Conservation (phyloP, 768 basidiomycete genomes). For the Suillus weaverae region DNA sequence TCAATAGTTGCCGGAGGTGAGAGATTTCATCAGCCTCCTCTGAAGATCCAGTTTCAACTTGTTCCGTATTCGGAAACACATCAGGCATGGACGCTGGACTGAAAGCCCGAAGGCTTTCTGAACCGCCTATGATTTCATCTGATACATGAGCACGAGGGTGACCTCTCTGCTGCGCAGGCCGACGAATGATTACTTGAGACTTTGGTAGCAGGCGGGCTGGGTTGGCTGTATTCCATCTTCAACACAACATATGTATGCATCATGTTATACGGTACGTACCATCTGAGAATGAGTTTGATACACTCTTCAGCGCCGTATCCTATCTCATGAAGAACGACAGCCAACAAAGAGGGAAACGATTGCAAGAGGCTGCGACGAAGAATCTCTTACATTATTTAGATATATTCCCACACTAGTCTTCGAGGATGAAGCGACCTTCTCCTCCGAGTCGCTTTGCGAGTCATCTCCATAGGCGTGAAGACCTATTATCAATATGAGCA, state of each 20-base stretch:
- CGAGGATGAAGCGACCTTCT: constrained; percentile 35
- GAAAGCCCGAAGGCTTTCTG: constrained; percentile 8
- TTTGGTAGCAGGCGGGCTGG: constrained; percentile 46
- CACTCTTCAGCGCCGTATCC: constrained; percentile 53
- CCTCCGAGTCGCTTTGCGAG: constrained; percentile 58
- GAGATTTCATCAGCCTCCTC: constrained; percentile 46
- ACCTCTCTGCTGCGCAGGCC: constrained; percentile 44
- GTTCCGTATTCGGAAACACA: not conserved
- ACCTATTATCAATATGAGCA: constrained; percentile 36
- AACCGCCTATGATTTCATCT: constrained; percentile 39
- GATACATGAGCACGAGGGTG: constrained; percentile 52
- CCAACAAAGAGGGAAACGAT: constrained; percentile 68
- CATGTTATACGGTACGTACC: constrained; percentile 19
- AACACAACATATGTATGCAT: not conserved
- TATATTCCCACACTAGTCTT: constrained; percentile 11
- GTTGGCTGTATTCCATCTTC: constrained; percentile 3
- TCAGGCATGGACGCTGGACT: not conserved
- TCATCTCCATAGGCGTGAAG: constrained; percentile 67
- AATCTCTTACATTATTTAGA: constrained; percentile 61
- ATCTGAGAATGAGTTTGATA: constrained; percentile 28
- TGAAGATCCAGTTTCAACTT: not conserved
- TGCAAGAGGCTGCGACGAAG: constrained; percentile 35
- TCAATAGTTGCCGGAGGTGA: constrained; percentile 54
- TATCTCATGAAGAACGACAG: constrained; percentile 61
- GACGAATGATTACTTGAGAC: constrained; percentile 62